A percentile compares a stretch with the other conserved stretches of the same genome.
These are phyloP conservation scores for Fusarium musae DNA, from an alignment of 2,329 filamentous ascomycete genomes.

Conservation along the genomic window DNA sequence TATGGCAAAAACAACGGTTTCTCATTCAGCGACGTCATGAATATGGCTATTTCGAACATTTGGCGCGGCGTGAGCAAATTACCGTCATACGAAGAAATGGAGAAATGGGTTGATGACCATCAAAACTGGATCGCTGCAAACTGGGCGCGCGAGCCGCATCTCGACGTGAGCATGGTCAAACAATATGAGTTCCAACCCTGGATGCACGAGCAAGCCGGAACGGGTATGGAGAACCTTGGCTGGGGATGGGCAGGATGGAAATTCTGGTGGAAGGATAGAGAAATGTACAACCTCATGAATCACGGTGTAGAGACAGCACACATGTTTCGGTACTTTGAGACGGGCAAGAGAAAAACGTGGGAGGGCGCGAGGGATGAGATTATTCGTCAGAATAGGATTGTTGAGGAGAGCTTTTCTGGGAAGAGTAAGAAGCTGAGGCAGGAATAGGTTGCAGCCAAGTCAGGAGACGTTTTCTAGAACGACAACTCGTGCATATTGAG, in stretches of 20 bases:
- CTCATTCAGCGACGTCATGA: constrained; percentile 31
- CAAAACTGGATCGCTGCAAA: constrained; percentile 19
- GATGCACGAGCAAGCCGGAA: constrained; percentile 54
- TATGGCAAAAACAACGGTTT: constrained; percentile 30
- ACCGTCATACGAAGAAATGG: not conserved
- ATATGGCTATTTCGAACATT: constrained; percentile 25
- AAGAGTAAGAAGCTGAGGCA: constrained; percentile 5
- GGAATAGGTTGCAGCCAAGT: not conserved
- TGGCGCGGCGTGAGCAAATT: constrained; percentile 20
- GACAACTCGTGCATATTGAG: not conserved
- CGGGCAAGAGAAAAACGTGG: constrained; percentile 53
- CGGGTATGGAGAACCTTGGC: constrained; percentile 54
- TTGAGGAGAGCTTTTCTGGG: not conserved
- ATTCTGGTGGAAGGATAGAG: constrained; percentile 53
- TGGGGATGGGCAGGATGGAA: constrained; percentile 56
- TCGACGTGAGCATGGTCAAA: constrained; percentile 40
- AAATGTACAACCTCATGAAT: constrained; percentile 53
- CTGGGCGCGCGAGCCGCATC: constrained; percentile 1
- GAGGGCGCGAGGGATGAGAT: constrained; percentile 49
- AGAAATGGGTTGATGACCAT: constrained; percentile 23
- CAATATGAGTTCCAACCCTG: constrained; percentile 50
- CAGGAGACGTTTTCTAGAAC: not conserved
- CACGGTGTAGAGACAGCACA: constrained; percentile 54
- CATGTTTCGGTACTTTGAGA: constrained; percentile 55
- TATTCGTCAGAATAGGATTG: constrained; percentile 17